Base-by-base conservation (phyloP, 1,284 basidiomycete genomes). In the Rhodofomes roseus region DNA sequence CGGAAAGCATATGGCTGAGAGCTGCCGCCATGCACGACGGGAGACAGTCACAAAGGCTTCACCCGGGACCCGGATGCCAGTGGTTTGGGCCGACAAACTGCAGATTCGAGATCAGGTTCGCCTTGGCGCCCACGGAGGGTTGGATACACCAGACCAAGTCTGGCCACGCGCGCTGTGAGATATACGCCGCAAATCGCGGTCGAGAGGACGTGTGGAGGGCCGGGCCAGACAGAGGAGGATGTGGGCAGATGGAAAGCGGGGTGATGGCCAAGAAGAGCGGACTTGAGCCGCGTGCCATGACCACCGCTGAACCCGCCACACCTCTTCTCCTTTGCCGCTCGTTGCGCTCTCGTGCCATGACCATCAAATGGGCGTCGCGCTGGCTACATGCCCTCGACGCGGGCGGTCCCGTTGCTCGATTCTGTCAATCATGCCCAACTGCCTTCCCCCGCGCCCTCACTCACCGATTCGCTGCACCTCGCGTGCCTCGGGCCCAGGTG, bases 21-120 rank as follows among this genome's bases (percentile, higher is more conserved):
- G 39, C 37, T 34, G 57, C 43, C 52, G 57, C 57, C 57, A 58
- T 58, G 57, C 14, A 18, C n/a, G 52, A 23, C 39, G 44, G 34
- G 41, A 27, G 11, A 20, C 31, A 43, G 14, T 34, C 23, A 52
- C 31, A 52, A 34, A 36, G 50, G 50, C 6, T 52, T 52, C 2
- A 37, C 50, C 31, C 9, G 25, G 25, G 23, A 20, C 23, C 43
- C 43, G 46, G n/a, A 16, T 4, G 5, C 25, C 46, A 27, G 46
- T 48, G 16, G n/a, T 48, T 48, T 16, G 46, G 22, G 34, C 5
- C 31, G 50, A 52, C 50, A 52, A 52, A 37, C 50, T 52, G 50
- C 12, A 52, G 50, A 52, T 34, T 20, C 50, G 11, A 34, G 50
- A 52, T 52, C 50, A 52, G 31, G 31, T 52, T 52, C 50, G 22